Base-by-base conservation (phyloP, 1,284 basidiomycete genomes). In the Flammula alnicola region DNA sequence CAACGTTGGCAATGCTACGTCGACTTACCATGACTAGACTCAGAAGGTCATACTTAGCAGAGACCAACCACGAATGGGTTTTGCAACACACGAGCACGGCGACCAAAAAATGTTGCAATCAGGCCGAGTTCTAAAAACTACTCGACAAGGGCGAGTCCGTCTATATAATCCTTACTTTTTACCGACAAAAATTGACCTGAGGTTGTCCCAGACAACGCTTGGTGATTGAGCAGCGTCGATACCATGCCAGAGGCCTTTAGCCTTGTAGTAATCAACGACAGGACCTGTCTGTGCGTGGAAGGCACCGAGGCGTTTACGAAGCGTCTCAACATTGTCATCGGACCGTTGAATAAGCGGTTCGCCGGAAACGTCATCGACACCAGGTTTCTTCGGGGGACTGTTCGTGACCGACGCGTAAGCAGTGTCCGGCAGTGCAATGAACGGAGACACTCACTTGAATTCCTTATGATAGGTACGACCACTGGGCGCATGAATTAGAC, bases 211-310 rank as follows among this genome's bases (percentile, higher is more conserved):
- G 22, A 98, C 95, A 51, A 97, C 80, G 55, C 78, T 81, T 12
- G 96, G 96, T 35, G 87, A 83, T 75, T 98, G 96, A 22, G 95
- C 90, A 50, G 95, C 96, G 67, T 99, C 96, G 58, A 99, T 81
- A 36, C 88, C 88, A 47, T 80, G 76, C 93, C 93, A 96, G 44
- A 96, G 80, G 41, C 91, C 89, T 64, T 93, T 89, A 60, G 81
- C 80, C 72, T 90, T 91, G 84, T 99, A 99, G 78, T 97, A 98
- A 46, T 93, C 93, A n/a, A 95, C 91, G 22, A 99, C 96, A 25
- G 95, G 95, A 3, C 88, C 90, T 17, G 96, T 99, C 73, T 97
- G 95, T 45, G 79, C 72, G 77, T 98, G 96, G 80, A 91, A 98
- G 10, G 92, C 86, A 6, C 69, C 63, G 47, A 99, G 79, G 42